phyloP scores from a whole-genome alignment of 2,329 filamentous ascomycete genomes.

The Botrytis fragariae region DNA sequence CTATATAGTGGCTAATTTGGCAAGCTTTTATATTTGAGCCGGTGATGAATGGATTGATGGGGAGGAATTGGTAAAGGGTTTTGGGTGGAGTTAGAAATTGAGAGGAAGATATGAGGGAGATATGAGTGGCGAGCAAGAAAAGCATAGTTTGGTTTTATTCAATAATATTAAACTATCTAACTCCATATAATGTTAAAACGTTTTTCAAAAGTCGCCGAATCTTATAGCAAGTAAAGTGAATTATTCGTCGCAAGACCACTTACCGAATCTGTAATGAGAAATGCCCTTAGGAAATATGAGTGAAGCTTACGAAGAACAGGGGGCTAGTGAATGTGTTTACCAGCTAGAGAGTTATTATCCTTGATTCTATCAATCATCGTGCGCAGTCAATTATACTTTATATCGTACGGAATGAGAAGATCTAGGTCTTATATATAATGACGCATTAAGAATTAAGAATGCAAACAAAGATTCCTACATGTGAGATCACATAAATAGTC shows the following conservation, averaged over 20 bases:
- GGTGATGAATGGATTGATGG: background rate
- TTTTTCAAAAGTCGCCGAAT: fast-evolving
- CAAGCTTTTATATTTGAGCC: constrained; percentile 28
- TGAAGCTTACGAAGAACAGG: background rate
- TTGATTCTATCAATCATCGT: background rate
- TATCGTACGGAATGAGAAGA: background rate
- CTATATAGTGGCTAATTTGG: constrained; percentile 40
- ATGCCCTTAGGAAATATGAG: background rate
- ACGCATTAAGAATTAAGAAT: too few species aligned
- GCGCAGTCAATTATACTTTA: background rate
- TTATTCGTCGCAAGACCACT: background rate
- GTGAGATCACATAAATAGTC: background rate
- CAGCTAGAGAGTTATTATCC: background rate
- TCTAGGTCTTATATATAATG: too few species aligned
- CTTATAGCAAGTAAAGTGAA: background rate
- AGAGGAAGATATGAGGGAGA: background rate
- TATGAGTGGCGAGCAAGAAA: background rate
- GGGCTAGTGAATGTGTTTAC: background rate
- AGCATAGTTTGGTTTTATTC: background rate
- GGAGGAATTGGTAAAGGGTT: background rate
- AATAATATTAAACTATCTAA: background rate
- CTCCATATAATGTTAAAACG: background rate
- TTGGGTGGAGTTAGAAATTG: background rate
- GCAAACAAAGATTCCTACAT: background rate
- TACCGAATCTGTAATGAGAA: background rate